phyloP scores from a whole-genome alignment of 352 stramenopile genomes.

The Phytophthora hybrid region DNA sequence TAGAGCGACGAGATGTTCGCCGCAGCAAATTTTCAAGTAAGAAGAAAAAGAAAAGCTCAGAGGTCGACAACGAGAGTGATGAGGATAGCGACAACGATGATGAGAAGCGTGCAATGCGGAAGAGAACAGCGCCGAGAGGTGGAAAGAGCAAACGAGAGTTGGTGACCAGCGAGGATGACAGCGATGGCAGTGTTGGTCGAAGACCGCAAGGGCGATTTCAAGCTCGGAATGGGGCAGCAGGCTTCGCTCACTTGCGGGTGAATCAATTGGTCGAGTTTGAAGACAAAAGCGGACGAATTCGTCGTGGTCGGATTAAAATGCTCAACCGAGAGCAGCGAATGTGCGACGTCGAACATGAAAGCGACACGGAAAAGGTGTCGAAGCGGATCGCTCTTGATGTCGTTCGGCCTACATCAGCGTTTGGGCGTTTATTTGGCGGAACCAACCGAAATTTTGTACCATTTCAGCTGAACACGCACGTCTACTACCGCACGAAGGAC shows the following conservation, averaged over 20 bases:
- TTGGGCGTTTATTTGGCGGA: constrained; percentile 46
- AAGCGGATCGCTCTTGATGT: constrained; percentile 52
- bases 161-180: constrained; percentile 51
- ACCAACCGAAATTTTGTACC: constrained; percentile 28
- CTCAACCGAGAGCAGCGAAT: constrained; percentile 50
- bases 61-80: constrained; percentile 23
- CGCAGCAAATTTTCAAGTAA: constrained; percentile 24
- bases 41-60: constrained; percentile 22
- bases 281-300: constrained; percentile 51
- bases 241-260: constrained; percentile 44
- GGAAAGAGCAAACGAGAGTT: constrained; percentile 44
- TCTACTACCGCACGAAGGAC: constrained; percentile 63
- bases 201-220: constrained; percentile 15
- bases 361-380: constrained; percentile 52
- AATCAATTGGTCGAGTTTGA: constrained; percentile 68
- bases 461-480: constrained; percentile 54
- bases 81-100: constrained; percentile 29
- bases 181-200: constrained; percentile 15
- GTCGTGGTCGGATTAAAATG: constrained; percentile 56
- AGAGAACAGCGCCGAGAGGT: constrained; percentile 40
- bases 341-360: constrained; percentile 76
- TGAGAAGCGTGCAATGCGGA: constrained; percentile 29
- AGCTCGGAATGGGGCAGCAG: constrained; percentile 5
- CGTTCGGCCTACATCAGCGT: constrained; percentile 41
- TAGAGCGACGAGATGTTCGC: constrained; percentile 41